Evolutionary conservation across 1,284 basidiomycete species (phyloP).

Genomic region (Sporisorium reilianum): DNA sequence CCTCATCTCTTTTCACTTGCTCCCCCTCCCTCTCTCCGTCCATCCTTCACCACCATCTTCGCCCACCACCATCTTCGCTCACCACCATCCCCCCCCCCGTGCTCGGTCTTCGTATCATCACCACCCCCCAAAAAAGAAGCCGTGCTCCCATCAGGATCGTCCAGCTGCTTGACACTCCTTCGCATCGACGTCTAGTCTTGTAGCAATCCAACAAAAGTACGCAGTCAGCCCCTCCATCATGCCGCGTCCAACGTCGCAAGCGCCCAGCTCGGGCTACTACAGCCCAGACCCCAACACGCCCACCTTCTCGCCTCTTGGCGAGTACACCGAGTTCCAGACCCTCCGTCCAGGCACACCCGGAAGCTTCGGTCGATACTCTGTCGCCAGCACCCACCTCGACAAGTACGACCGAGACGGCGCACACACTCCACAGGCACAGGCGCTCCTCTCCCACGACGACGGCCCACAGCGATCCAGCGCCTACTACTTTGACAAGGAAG

Average conservation of each 20-base stretch:
- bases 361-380: constrained; percentile 37
- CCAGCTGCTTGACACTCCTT: background rate
- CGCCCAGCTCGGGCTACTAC: constrained; percentile 35
- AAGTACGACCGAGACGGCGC: constrained; percentile 38
- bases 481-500: constrained; percentile 57
- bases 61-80: background rate
- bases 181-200: background rate
- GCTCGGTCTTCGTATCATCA: background rate
- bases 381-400: constrained; percentile 30
- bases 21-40: background rate
- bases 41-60: background rate
- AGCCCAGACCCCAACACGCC: constrained; percentile 43
- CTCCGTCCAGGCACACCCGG: constrained; percentile 46
- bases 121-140: too few relatives aligned
- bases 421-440: constrained; percentile 28
- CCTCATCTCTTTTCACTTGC: background rate
- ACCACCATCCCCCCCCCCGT: background rate
- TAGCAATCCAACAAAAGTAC: too few relatives aligned
- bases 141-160: background rate
- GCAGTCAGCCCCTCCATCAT: too few relatives aligned
- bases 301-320: constrained; percentile 46
- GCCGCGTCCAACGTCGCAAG: constrained; percentile 19
- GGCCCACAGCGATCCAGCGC: constrained; percentile 27
- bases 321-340: constrained; percentile 47
- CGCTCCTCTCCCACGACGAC: constrained; percentile 20